Evolutionary conservation across 768 basidiomycete genomes (phyloP), one percentile per base, ranked within the genome.

Genomic region (Mycena metata): DNA sequence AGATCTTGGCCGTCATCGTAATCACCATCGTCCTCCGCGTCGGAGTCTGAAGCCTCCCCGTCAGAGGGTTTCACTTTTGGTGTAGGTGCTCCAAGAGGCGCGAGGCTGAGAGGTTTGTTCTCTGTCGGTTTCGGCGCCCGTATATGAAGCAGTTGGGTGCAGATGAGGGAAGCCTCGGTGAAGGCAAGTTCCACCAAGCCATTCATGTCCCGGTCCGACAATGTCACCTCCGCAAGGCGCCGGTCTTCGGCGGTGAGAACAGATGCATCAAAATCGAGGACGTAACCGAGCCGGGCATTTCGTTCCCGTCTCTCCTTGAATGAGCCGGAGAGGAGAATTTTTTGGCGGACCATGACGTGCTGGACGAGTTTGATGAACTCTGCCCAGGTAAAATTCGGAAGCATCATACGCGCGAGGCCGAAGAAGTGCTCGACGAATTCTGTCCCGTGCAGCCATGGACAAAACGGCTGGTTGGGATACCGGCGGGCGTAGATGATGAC

Each of bases 391-490:
- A 78, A 78, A 52, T 78, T 73, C 3, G 77, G 75, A 8, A 78
- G 56, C 35, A 78, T 50, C 51, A 72, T 66, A 1, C 72, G 67
- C 3, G 75, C 74, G 11, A 77, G 66, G 0, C 76, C 75, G 51
- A 77, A 78, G 72, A 78, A 77, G 42, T 77, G 76, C 59, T 78
- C 76, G 9, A 78, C 72, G 23, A 76, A 75, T 12, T 74, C 72
- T 0, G 77, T 77, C 1, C 70, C 74, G 16, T 72, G 59, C 2
- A 74, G 39, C 73, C 74, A 75, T 2, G 73, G 72, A 50, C 75
- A 76, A 58, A 77, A 77, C 2, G 76, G 71, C 7, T 72, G 60
- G 36, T 67, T 39, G 6, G 74, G 74, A 35, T 78, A 76, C 35
- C 54, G 58, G n/a, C 47, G 33, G 0, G 66, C 6, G 56, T 72